Conservation (phyloP, 1,284 basidiomycete genomes). For the Cutaneotrichosporon cutaneum region DNA sequence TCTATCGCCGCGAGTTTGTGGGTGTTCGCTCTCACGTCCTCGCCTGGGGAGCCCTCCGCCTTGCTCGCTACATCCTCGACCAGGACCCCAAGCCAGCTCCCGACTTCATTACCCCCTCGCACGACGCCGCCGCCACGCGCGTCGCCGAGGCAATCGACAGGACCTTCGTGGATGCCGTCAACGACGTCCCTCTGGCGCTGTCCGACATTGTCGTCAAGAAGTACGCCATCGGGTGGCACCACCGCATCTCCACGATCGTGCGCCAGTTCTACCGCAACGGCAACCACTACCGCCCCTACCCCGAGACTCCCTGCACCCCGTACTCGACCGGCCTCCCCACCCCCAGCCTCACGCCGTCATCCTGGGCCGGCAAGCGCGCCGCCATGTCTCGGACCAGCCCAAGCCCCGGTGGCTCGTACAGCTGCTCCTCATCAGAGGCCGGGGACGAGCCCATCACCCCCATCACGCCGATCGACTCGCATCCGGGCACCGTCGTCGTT, state of each 20-base stretch:
- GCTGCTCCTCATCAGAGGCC: slow-evolving; percentile 49
- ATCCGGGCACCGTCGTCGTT: slow-evolving; percentile 29
- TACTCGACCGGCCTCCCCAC: slow-evolving; percentile 38
- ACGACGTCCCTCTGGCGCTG: slow-evolving; percentile 60
- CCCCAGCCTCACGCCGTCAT: slow-evolving; percentile 46
- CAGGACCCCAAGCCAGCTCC: slow-evolving; percentile 64
- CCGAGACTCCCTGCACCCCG: slow-evolving; percentile 41
- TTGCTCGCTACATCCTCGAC: slow-evolving; percentile 82
- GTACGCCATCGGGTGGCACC: slow-evolving; percentile 93
- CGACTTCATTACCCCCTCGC: slow-evolving; percentile 17
- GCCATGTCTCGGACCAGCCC: slow-evolving; percentile 24
- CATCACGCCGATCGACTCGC: slow-evolving; percentile 47
- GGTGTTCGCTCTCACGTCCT: slow-evolving; percentile 80
- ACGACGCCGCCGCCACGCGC: slow-evolving; percentile 41
- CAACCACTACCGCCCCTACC: slow-evolving; percentile 52
- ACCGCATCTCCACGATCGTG: slow-evolving; percentile 85
- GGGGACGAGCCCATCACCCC: slow-evolving; percentile 53
- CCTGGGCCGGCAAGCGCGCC: slow-evolving; percentile 31
- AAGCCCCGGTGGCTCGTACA: slow-evolving; percentile 43
- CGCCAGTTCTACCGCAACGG: slow-evolving; percentile 79
- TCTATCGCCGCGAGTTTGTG: slow-evolving; percentile 95
- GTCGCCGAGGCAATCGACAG: slow-evolving; percentile 77
- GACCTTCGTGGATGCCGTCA: slow-evolving; percentile 77
- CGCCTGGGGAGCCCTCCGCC: slow-evolving; percentile 79
- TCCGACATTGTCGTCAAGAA: slow-evolving; percentile 67